phyloP scores from a whole-genome alignment of 164 flowering plant genomes.

The Vitis rotundifolia region DNA sequence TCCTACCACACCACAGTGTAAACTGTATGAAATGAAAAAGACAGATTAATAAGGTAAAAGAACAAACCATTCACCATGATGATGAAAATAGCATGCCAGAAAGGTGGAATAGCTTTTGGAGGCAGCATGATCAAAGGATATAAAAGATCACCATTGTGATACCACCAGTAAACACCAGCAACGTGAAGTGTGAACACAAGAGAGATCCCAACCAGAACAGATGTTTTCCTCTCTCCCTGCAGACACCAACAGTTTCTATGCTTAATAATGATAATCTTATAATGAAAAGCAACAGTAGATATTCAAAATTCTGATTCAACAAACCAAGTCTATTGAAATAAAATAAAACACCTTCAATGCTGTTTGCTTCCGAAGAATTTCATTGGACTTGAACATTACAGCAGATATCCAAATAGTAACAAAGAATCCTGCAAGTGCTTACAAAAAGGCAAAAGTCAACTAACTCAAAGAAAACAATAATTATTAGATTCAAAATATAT shows the following conservation, averaged over 20 bases:
- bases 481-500: neutral
- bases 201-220: conserved; percentile 57
- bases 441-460: neutral
- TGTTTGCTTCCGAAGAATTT: conserved; percentile 88
- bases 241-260: conserved; percentile 16
- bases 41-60: neutral
- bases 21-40: neutral
- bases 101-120: conserved; percentile 92
- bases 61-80: conserved; percentile 89
- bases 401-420: conserved; percentile 96
- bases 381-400: conserved; percentile 97
- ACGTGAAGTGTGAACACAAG: conserved; percentile 67
- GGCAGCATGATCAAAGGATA: conserved; percentile 90
- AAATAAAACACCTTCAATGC: conserved; percentile 75
- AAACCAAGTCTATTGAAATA: neutral
- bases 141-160: conserved; percentile 76
- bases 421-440: conserved; percentile 71
- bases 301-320: no score
- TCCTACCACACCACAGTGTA: neutral
- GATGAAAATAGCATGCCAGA: conserved; percentile 95
- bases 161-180: conserved; percentile 94
- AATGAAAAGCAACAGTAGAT: no score
- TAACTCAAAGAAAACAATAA: neutral
- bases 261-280: neutral
- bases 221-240: conserved; percentile 92